Evolutionary conservation across 805 yeast genomes (phyloP).

Genomic region (Lipomyces japonicus): DNA sequence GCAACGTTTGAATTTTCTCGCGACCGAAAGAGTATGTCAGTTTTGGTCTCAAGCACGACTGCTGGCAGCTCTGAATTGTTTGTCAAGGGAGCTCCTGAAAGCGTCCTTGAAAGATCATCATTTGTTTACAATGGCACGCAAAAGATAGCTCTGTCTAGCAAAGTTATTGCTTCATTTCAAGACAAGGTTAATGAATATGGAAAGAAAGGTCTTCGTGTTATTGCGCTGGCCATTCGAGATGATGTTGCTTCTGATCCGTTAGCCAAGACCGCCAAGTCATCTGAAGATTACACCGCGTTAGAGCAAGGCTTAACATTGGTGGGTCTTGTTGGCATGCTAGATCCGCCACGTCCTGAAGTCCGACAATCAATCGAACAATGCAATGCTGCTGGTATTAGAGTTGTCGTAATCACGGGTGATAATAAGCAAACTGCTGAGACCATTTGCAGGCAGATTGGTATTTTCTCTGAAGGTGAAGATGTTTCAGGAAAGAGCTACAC

Average conservation of each 20-base stretch:
- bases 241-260: slow-evolving; percentile 23
- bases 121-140: slow-evolving; percentile 36
- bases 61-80: slow-evolving; percentile 34
- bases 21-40: slow-evolving; percentile 54
- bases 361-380: slow-evolving; percentile 43
- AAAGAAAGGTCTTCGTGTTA: slow-evolving; percentile 45
- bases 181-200: slow-evolving; percentile 43
- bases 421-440: slow-evolving; percentile 48
- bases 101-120: slow-evolving; percentile 44
- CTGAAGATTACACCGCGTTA: slow-evolving; percentile 35
- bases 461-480: slow-evolving; percentile 37
- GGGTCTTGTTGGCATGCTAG: slow-evolving; percentile 49
- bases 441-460: slow-evolving; percentile 48
- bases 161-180: slow-evolving; percentile 38
- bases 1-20: slow-evolving; percentile 48
- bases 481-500: slow-evolving; percentile 42
- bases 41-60: slow-evolving; percentile 37
- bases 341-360: slow-evolving; percentile 50
- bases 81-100: slow-evolving; percentile 57
- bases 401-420: slow-evolving; percentile 50
- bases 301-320: slow-evolving; percentile 42
- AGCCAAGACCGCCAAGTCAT: slow-evolving; percentile 19
- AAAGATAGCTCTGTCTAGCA: slow-evolving; percentile 36
- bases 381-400: slow-evolving; percentile 48
- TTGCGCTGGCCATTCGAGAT: slow-evolving; percentile 45